Evolutionary conservation across 208 protist species (phyloP).

Genomic region (Acanthamoeba culbertsoni): DNA sequence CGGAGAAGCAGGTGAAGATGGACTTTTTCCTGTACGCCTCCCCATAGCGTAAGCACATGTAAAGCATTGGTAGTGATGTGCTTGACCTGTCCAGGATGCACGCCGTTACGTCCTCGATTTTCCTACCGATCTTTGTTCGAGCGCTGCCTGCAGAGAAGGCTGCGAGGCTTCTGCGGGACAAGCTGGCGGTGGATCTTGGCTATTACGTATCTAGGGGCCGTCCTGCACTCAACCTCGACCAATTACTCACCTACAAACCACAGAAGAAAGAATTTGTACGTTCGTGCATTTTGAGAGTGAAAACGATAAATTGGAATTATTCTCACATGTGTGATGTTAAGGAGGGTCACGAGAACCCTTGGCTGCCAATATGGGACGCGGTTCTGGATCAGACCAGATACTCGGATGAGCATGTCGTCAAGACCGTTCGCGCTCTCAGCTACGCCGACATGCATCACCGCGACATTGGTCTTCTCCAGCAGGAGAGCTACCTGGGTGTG

Average conservation of each 20-base stretch:
- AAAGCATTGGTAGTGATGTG: too few species aligned
- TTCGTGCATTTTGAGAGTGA: too few species aligned
- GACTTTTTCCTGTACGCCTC: slow-evolving; percentile 25
- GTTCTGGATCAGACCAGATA: not conserved
- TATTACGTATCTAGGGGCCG: not conserved
- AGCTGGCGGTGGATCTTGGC: not conserved
- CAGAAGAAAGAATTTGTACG: not conserved
- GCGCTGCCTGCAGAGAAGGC: not conserved
- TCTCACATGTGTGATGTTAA: not conserved
- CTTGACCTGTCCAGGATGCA: not conserved
- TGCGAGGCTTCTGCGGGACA: not conserved
- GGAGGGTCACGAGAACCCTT: not conserved
- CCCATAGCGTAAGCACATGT: too few species aligned
- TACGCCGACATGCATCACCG: slow-evolving; percentile 16
- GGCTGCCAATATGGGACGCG: not conserved
- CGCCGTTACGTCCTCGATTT: not conserved
- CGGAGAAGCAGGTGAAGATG: not conserved
- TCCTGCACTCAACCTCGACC: not conserved
- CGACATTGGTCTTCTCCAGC: not conserved
- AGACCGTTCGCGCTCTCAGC: not conserved
- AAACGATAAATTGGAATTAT: not conserved
- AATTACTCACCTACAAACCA: not conserved
- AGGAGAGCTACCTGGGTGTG: not conserved
- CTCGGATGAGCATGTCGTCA: not conserved
- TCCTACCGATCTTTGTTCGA: not conserved